A percentile compares a stretch with the other conserved stretches of the same genome.
Evolutionary conservation across 305 asterid species (phyloP).

Genomic region (Solanum chacoense): DNA sequence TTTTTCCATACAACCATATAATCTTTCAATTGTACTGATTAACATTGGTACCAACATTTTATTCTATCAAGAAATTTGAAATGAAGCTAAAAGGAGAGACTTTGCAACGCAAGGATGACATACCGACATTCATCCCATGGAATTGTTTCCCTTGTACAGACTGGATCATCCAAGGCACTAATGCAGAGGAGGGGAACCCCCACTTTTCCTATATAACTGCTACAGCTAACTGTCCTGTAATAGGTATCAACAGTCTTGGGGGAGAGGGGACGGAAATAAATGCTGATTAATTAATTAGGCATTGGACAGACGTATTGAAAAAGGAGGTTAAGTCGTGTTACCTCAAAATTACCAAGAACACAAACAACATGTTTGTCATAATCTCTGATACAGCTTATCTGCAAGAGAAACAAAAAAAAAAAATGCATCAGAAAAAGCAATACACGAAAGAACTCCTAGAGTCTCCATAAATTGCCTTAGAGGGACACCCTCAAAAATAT

Average conservation of each 20-base stretch:
- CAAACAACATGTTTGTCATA: constrained; percentile 77
- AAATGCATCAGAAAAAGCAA: background rate
- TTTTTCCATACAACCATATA: background rate
- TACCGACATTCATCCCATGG: constrained; percentile 98
- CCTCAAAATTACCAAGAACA: constrained; percentile 72
- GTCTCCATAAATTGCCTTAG: background rate
- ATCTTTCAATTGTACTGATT: background rate
- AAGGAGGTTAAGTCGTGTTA: constrained; percentile 13
- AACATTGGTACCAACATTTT: background rate
- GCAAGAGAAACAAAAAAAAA: constrained; percentile 2
- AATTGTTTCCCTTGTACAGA: constrained; percentile 85
- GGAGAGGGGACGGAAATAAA: background rate
- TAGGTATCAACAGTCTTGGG: constrained; percentile 83
- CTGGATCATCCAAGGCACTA: constrained; percentile 82
- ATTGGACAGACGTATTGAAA: background rate
- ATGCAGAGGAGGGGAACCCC: constrained; percentile 83
- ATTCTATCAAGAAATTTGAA: background rate
- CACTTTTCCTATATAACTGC: constrained; percentile 52
- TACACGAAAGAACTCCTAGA: background rate
- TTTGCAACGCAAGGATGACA: background rate
- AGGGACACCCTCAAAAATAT: background rate
- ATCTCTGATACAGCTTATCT: constrained; percentile 75
- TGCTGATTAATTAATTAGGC: background rate
- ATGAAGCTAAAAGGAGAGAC: background rate
- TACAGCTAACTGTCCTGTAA: constrained; percentile 72